phyloP scores from a whole-genome alignment of 768 basidiomycete genomes.

The Agaricus bisporus region DNA sequence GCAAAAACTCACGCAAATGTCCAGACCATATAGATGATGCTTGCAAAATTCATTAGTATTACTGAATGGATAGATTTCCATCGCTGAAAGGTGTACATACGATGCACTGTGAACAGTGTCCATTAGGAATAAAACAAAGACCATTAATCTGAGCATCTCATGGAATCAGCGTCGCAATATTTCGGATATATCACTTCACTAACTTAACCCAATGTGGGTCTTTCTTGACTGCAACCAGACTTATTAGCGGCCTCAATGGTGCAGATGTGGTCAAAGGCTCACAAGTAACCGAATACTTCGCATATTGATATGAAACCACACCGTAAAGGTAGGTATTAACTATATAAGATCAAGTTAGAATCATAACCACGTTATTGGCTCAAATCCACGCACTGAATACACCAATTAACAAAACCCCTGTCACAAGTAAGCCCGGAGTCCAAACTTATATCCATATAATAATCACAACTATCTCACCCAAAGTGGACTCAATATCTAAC shows the following conservation, averaged over 20 bases:
- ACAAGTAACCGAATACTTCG: conserved; percentile 10
- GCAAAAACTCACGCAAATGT: conserved; percentile 11
- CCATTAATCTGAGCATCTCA: not conserved
- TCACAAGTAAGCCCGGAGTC: not conserved
- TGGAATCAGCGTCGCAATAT: not conserved
- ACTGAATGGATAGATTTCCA: not conserved
- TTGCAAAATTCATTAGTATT: not conserved
- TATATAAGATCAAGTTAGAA: not conserved
- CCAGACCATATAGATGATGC: conserved; percentile 14
- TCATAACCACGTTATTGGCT: too few species aligned
- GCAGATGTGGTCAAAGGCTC: not conserved
- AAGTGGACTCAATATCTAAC: conserved; percentile 7
- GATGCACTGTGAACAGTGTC: not conserved
- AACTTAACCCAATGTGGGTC: not conserved
- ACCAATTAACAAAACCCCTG: conserved; percentile 19
- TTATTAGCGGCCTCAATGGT: not conserved
- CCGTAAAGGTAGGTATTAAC: conserved; percentile 16
- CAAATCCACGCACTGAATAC: conserved; percentile 15
- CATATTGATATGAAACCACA: conserved; percentile 13
- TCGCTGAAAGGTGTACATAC: not conserved
- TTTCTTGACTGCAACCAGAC: not conserved
- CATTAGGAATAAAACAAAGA: not conserved
- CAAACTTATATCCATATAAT: not conserved
- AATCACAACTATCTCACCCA: conserved; percentile 9
- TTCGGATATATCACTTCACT: not conserved